Evolutionary conservation across 1,139 yeast genomes (phyloP).

Genomic region (Yueomyces sp.): DNA sequence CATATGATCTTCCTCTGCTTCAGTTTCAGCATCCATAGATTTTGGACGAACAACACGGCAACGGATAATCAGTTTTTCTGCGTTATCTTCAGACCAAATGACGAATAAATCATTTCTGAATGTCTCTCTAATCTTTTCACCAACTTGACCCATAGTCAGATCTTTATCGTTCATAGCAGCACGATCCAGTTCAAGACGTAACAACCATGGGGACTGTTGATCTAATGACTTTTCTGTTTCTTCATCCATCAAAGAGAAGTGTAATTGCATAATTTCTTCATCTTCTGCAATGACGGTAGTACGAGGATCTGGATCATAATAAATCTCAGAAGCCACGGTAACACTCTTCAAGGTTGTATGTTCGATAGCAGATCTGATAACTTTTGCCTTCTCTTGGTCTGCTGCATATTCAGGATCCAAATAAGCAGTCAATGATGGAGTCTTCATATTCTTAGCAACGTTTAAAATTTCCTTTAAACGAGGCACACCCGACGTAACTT

Average conservation of each 20-base stretch:
- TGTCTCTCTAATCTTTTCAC: conserved; percentile 85
- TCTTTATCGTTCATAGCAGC: conserved; percentile 98
- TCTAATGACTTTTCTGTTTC: conserved; percentile 88
- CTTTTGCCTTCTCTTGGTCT: conserved; percentile 88
- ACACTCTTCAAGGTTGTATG: conserved; percentile 92
- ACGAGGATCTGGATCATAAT: conserved; percentile 96
- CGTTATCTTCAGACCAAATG: conserved; percentile 98
- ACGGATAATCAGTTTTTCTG: conserved; percentile 91
- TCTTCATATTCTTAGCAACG: conserved; percentile 94
- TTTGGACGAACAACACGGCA: conserved; percentile 98
- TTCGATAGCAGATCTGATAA: conserved; percentile 91
- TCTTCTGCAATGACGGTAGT: conserved; percentile 93
- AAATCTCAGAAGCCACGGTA: conserved; percentile 94
- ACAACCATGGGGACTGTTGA: conserved; percentile 94
- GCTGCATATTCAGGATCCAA: conserved; percentile 67
- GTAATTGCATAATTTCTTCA: conserved; percentile 92
- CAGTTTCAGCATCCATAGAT: conserved; percentile 82
- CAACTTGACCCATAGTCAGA: conserved; percentile 96
- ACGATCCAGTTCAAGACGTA: conserved; percentile 93
- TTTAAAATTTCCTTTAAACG: conserved; percentile 97
- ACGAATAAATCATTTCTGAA: conserved; percentile 93
- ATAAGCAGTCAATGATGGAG: conserved; percentile 95
- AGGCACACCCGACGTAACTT: conserved; percentile 98
- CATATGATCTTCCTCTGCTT: conserved; percentile 94
- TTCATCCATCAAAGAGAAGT: conserved; percentile 95